Conservation (phyloP, 257 asterid genomes). For the Voacanga thouarsii region DNA sequence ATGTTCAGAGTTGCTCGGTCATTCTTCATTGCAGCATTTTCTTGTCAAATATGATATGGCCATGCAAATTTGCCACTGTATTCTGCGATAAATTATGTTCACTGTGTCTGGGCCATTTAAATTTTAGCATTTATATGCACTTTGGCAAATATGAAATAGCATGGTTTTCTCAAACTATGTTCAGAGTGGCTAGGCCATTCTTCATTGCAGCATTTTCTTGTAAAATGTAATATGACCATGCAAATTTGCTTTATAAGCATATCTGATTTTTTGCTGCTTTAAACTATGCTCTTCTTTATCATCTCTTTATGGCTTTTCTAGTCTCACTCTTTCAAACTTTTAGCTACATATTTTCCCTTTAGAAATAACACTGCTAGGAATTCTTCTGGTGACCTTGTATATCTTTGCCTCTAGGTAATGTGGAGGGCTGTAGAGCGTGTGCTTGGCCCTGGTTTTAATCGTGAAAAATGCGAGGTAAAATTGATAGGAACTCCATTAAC, state of each 20-base stretch:
- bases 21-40: neutral
- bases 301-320: neutral
- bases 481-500: constrained; percentile 87
- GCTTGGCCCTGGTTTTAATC: constrained; percentile 71
- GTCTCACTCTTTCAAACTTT: neutral
- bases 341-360: neutral
- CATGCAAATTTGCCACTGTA: neutral
- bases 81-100: neutral
- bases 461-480: constrained; percentile 81
- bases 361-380: neutral
- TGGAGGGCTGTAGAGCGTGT: constrained; percentile 95
- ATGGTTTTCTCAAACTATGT: neutral
- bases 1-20: neutral
- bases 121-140: neutral
- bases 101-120: neutral
- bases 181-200: neutral
- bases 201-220: neutral
- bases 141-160: neutral
- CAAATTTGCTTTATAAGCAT: neutral
- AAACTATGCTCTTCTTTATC: neutral
- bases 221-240: neutral
- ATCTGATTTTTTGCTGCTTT: neutral
- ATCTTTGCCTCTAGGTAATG: constrained; percentile 49
- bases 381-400: neutral
- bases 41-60: neutral